Evolutionary conservation across 768 basidiomycete genomes (phyloP).

Genomic region (Xanthoconium purpureum): DNA sequence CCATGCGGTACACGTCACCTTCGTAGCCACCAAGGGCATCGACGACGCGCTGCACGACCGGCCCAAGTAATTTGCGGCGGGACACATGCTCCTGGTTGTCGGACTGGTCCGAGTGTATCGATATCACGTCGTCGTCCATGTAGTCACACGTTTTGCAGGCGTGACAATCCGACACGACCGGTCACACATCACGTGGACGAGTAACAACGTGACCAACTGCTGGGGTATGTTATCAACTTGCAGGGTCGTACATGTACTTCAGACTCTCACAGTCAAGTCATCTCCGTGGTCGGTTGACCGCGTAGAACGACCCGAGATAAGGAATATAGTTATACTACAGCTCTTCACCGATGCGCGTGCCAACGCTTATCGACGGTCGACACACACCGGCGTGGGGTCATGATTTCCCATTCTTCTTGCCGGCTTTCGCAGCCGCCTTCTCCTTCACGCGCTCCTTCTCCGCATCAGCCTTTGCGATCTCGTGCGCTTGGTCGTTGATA

Average conservation of each 20-base stretch:
- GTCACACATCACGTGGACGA: constrained; percentile 32
- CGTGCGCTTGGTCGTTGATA: constrained; percentile 84
- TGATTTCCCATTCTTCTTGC: constrained; percentile 35
- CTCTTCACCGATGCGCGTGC: background rate
- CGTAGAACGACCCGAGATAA: background rate
- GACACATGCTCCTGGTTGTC: constrained; percentile 31
- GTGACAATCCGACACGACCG: constrained; percentile 23
- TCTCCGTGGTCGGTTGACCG: constrained; percentile 9
- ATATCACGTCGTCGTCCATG: constrained; percentile 37
- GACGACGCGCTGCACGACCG: constrained; percentile 70
- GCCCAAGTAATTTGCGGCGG: constrained; percentile 56
- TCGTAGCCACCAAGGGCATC: constrained; percentile 80
- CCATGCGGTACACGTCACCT: constrained; percentile 63
- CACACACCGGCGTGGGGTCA: constrained; percentile 13
- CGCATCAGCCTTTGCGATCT: constrained; percentile 70
- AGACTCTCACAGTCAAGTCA: constrained; percentile 4
- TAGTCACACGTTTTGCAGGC: background rate
- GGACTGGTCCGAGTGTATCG: constrained; percentile 30
- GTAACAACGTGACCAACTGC: background rate
- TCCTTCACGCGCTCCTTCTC: constrained; percentile 52
- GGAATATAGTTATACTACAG: background rate
- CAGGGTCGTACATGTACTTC: background rate
- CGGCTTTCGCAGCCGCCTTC: constrained; percentile 47
- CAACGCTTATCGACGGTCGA: background rate
- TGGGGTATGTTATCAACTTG: too few relatives aligned